These are phyloP conservation scores for Fusarium staphyleae DNA, from an alignment of 2,329 filamentous ascomycete species.

Conservation along the genomic window DNA sequence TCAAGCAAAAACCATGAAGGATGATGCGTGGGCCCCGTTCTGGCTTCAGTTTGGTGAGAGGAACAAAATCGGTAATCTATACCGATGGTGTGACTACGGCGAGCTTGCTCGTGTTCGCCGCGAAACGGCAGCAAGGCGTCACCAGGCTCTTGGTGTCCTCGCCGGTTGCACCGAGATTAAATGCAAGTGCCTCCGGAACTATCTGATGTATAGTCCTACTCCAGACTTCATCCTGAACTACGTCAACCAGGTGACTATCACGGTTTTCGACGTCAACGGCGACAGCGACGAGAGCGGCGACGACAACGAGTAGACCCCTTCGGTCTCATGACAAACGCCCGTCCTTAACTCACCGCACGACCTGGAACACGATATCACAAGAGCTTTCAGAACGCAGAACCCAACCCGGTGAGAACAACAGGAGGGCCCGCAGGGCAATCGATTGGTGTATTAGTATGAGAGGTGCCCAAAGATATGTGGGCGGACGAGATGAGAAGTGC, in stretches of 20 bases:
- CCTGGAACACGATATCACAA: not conserved
- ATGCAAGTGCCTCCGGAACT: too few species aligned
- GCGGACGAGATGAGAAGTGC: not conserved
- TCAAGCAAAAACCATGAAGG: not conserved
- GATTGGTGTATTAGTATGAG: not conserved
- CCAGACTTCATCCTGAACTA: not conserved
- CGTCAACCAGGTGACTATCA: too few species aligned
- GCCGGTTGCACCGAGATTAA: too few species aligned
- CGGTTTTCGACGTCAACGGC: too few species aligned
- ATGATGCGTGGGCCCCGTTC: conserved; percentile 18
- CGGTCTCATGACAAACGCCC: not conserved
- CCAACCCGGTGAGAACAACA: not conserved
- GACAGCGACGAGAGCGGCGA: too few species aligned
- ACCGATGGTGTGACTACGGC: conserved; percentile 40
- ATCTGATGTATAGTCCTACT: too few species aligned
- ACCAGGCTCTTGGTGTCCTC: too few species aligned
- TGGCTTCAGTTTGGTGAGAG: conserved; percentile 39
- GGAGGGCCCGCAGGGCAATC: not conserved
- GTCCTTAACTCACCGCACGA: not conserved
- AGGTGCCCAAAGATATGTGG: not conserved
- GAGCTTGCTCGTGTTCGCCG: conserved; percentile 35
- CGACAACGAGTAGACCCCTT: not conserved
- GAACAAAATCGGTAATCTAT: conserved; percentile 28
- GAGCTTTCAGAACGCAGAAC: not conserved
- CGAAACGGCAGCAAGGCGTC: too few species aligned